Evolutionary conservation across 352 stramenopile genomes (phyloP), one percentile per base, ranked within the genome.

Genomic region (Phytophthora lateralis): DNA sequence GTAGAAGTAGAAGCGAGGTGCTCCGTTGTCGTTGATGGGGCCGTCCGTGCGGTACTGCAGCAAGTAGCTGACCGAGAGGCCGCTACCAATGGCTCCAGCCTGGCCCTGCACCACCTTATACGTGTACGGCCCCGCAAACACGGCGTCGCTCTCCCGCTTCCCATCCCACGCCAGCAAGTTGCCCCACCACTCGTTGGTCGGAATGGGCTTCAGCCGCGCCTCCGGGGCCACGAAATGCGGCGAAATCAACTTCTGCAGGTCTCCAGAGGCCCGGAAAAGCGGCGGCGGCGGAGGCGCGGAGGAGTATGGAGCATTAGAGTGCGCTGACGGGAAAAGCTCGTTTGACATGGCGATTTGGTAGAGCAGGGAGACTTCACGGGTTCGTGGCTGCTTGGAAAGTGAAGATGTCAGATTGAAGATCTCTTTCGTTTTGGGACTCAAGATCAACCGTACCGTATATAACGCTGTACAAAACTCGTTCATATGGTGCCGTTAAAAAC

Each of bases 151-250:
- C 37, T 91, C 82, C 24, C 66, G 73, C 18, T 77, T 42, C 17
- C 64, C 66, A 52, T 88, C 61, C 69, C 69, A 90, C 8, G 83
- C 82, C 17, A 95, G 59, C 42, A 95, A 68, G 54, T 95, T 95
- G 49, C 86, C 86, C 86, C 86, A 95, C 86, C 86, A 95, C 10
- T 82, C 77, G 60, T 95, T 95, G 12, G 86, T 95, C 11, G 86
- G 83, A 47, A 95, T 67, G 12, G 82, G 75, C 35, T 37, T 55
- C 15, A 69, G n/a, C 21, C 24, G 52, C 24, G 65, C 66, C 35
- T 66, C 47, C 8, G 55, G 51, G 15, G 63, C 55, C 38, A 90
- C 39, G 62, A 80, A 82, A 48, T 65, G 70, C 30, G 82, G 82
- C 9, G 63, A 60, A 50, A 85, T 78, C 65, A 91, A 78, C 48